Base-by-base conservation (phyloP, 495 filamentous ascomycete genomes). In the Coniosporium apollinis region DNA sequence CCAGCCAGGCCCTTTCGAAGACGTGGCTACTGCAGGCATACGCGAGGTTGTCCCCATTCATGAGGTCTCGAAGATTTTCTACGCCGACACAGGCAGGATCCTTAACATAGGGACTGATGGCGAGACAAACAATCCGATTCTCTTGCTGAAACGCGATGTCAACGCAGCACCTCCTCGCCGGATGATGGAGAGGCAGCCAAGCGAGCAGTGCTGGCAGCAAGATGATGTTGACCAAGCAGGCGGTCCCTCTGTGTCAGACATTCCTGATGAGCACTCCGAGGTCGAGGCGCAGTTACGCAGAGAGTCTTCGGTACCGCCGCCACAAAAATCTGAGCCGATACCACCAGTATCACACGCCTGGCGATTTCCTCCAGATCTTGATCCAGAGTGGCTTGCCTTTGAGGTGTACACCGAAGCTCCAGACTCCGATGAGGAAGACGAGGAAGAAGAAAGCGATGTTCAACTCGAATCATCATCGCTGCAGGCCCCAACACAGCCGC, bases 1-100 rank as follows among this genome's bases (percentile, higher is more conserved):
- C 4, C 66, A 69, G 38, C 76, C 81, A 15, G 59, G 65, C 5
- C 60, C 55, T 0, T 92, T 72, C 44, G 82, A 83, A 43, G 83
- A 76, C 20, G 62, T 94, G 15, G 36, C 55, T 5, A 50, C 57
- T 18, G 86, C 89, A 16, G 91, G 91, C 4, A 74, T 96, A 14
- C 65, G 84, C 20, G 81, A 92, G 45, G 65, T 73, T 19, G 63
- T 99, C 4, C 89, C 91, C 0, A 76, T 99, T 21, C 76, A 91
- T 50, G 76, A 96, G 47, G 72, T 96, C 7, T 82, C 83, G 16
- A 96, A 91, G 46, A 89, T 99, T 17, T 96, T 99, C 55, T 99
- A 96, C 45, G 87, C 89, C 10, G 83, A 94, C 45, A 94, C 89
- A 3, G 86, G 91, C 17, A 81, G 79, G 50, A 86, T 99, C 13